A percentile compares a stretch with the other conserved stretches of the same genome.
Conservation (phyloP, 805 yeast genomes). For the Candida pseudoglaebosa region DNA sequence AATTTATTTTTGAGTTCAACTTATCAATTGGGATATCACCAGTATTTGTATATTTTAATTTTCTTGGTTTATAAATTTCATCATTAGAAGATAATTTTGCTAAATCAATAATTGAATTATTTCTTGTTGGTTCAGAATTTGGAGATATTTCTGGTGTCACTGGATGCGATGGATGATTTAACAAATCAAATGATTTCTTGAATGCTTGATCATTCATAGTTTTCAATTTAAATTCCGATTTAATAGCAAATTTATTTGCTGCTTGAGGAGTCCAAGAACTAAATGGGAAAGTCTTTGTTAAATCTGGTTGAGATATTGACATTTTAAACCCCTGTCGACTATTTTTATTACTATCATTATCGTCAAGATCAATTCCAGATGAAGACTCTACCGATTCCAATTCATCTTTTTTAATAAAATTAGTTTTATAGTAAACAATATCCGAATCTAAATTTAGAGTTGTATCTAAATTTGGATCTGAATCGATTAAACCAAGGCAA, state of each 20-base stretch:
- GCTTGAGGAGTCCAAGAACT: constrained; percentile 35
- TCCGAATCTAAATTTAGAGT: constrained; percentile 37
- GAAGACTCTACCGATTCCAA: constrained; percentile 16
- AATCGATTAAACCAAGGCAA: constrained; percentile 25
- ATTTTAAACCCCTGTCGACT: constrained; percentile 4
- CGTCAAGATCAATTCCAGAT: too few species aligned
- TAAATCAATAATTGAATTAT: constrained; percentile 39
- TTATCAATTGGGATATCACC: constrained; percentile 36
- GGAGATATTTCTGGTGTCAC: constrained; percentile 42
- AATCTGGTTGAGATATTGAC: constrained; percentile 11
- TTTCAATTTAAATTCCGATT: constrained; percentile 32
- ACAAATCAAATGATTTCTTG: constrained; percentile 26
- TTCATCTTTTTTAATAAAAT: constrained; percentile 36
- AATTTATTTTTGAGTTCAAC: constrained; percentile 37
- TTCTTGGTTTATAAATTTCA: constrained; percentile 37
- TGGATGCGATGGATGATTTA: constrained; percentile 31
- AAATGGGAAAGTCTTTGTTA: constrained; percentile 27
- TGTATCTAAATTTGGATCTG: constrained; percentile 24
- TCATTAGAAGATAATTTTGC: constrained; percentile 30
- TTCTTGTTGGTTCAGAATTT: constrained; percentile 36
- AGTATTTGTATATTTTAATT: constrained; percentile 33
- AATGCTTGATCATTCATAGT: constrained; percentile 36
- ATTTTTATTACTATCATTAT: constrained; percentile 7
- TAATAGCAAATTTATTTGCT: constrained; percentile 24
- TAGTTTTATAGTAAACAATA: constrained; percentile 41